Evolutionary conservation across 129 eudicot genomes (phyloP), one percentile per base, ranked within the genome.

Genomic region (Mikania micrantha): DNA sequence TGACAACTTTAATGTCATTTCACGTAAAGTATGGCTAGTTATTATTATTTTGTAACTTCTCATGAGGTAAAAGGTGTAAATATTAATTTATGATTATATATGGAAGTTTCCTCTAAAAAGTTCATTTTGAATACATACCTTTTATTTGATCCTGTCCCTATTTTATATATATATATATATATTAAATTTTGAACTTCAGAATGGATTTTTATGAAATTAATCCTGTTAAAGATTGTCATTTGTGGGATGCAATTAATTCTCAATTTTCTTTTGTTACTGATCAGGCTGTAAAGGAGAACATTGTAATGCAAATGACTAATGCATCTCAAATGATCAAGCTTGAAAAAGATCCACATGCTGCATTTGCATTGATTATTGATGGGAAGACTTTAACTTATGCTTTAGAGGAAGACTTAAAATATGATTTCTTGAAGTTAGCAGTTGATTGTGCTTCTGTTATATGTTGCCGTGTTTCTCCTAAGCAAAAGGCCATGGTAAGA

Each of bases 391-490:
- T 94, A 60, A 77, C 88, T 65, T 78, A 89, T 76, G 86, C 90
- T n/a, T 79, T 94, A 79, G 97, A 89, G 79, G 92, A 85, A 27
- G 97, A 94, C 74, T 66, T 94, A 82, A 94, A 94, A 78, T 77
- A 69, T 71, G 85, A 82, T 3, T 94, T 94, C 78, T 83, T 94
- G 83, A 64, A 72, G 71, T 84, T 94, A 57, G 99, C 95, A 11
- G 88, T 94, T 64, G 81, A 73, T 61, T 94, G 99, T 66, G 90
- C 99, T 77, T 94, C 99, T 74, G 99, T 94, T 66, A 94, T 94
- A 72, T 94, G 99, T 75, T 94, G 99, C 19, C 97, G 99, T 65
- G 99, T 94, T 66, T 89, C 99, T 57, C 99, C 99, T 24, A 94
- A 78, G 77, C 99, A 94, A 77, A 94, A 94, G 76, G 97, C 99